Base-by-base conservation (phyloP, 2,329 filamentous ascomycete genomes). In the Colletotrichum sp. region DNA sequence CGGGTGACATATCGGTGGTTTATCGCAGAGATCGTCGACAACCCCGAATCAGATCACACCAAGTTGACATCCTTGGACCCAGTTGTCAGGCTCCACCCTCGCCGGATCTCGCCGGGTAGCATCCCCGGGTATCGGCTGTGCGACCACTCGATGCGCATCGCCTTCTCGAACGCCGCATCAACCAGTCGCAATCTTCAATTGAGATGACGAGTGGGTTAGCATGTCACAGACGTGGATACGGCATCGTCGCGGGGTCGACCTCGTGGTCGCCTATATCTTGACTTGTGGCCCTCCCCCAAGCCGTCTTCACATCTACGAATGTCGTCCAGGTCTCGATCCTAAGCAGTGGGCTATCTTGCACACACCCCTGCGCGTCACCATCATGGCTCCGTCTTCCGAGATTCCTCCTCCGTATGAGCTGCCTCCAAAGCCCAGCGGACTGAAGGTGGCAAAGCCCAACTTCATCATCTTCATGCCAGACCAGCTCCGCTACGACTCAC, bases 401-500 rank as follows among this genome's bases (percentile, higher is more conserved):
- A 69, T 47, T 0, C 69, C 65, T 15, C 65, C 72, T 16, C 68
- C 70, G 4, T 64, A 71, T 24, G 72, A 74, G 58, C 47, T 72
- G 16, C 63, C 68, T 2, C 63, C 74, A 8, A 74, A 63, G 70
- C 70, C 75, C 21, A 75, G 72, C 69, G 66, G 75, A 54, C 62
- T 77, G 16, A 70, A 70, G 54, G 69, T 74, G 8, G 65, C 63
- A 38, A 77, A 64, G 18, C 81, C 83, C 16, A 86, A 86, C 68
- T 81, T 83, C 31, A 77, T 85, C 64, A 84, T 87, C 9, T 87
- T 87, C 74, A 87, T 87, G 86, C 86, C 85, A 5, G 86, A 87
- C 63, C 86, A 87, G 77, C 79, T 87, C 5, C 83, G 86, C 12
- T 86, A 84, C 58, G 86, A 87, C 75, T 82, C 85, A 2, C 77